phyloP scores from a whole-genome alignment of 768 basidiomycete genomes.

The Plicaturopsis crispa region DNA sequence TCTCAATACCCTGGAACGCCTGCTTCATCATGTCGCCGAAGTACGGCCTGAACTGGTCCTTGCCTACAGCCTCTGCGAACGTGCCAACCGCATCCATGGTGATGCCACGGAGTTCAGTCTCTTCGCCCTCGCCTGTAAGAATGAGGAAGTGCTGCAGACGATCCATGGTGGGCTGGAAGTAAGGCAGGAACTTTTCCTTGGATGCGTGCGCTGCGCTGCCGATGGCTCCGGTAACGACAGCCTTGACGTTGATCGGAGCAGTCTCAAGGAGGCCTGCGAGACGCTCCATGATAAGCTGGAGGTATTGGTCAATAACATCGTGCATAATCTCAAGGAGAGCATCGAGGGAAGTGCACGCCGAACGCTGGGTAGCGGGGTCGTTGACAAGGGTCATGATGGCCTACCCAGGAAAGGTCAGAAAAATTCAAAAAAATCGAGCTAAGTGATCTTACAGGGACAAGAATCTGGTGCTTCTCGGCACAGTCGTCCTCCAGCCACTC shows the following conservation, averaged over 20 bases:
- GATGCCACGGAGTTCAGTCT: constrained; percentile 91
- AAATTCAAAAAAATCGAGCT: neutral
- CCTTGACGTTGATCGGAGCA: constrained; percentile 82
- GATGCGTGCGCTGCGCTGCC: constrained; percentile 97
- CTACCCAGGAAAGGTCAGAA: constrained; percentile 26
- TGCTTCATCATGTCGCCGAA: constrained; percentile 95
- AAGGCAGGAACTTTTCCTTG: constrained; percentile 83
- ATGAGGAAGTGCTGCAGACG: constrained; percentile 84
- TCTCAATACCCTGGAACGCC: constrained; percentile 83
- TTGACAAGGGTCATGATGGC: constrained; percentile 88
- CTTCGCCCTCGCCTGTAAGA: constrained; percentile 83
- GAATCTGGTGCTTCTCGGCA: constrained; percentile 67
- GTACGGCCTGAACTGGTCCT: constrained; percentile 90
- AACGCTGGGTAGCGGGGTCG: constrained; percentile 78
- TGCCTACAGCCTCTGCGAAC: constrained; percentile 94
- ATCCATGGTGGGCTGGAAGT: constrained; percentile 89
- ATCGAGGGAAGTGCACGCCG: constrained; percentile 96
- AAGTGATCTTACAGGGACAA: constrained; percentile 66
- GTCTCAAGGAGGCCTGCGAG: constrained; percentile 81
- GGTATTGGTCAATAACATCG: constrained; percentile 85
- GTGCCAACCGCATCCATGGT: constrained; percentile 99
- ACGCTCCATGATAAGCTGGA: constrained; percentile 90
- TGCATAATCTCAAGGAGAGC: constrained; percentile 92
- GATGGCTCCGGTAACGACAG: constrained; percentile 95
- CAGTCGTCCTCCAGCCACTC: constrained; percentile 97